Conservation (phyloP, 2,329 filamentous ascomycete species). For the Teratosphaeria nubilosa region DNA sequence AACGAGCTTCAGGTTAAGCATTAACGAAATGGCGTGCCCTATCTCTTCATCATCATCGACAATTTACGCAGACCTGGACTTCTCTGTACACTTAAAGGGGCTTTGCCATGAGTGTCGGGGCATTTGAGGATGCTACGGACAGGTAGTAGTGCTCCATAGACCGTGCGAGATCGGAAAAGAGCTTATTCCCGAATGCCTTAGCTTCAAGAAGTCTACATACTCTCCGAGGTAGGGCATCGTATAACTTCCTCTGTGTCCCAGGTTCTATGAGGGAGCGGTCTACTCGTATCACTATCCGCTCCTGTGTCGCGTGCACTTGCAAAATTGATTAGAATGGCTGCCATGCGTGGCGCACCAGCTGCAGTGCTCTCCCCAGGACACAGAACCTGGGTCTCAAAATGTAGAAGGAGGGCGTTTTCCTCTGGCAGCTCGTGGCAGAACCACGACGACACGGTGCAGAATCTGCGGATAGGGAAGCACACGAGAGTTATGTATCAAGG, state of each 20-base stretch:
- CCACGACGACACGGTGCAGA: constrained; percentile 54
- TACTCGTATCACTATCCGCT: background rate
- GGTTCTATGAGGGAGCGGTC: no score
- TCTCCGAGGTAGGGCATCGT: background rate
- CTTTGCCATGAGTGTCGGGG: no score
- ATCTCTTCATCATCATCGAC: no score
- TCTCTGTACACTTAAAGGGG: no score
- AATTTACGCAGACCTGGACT: no score
- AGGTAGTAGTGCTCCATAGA: background rate
- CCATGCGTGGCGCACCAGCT: background rate
- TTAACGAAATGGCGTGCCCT: background rate
- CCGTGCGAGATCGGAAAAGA: constrained; percentile 1
- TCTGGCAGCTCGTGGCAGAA: constrained; percentile 22
- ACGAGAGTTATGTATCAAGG: constrained; percentile 62
- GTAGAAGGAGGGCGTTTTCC: constrained; percentile 17
- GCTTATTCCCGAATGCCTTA: background rate
- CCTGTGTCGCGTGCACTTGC: background rate
- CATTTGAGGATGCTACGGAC: background rate
- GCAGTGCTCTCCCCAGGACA: background rate
- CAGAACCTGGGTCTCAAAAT: background rate
- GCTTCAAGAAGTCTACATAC: background rate
- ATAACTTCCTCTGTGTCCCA: background rate
- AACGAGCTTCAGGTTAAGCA: background rate
- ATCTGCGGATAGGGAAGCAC: constrained; percentile 56
- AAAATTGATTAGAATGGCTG: background rate